phyloP scores from a whole-genome alignment of 169 alveolate genomes.

The Plasmodium yoelii region DNA sequence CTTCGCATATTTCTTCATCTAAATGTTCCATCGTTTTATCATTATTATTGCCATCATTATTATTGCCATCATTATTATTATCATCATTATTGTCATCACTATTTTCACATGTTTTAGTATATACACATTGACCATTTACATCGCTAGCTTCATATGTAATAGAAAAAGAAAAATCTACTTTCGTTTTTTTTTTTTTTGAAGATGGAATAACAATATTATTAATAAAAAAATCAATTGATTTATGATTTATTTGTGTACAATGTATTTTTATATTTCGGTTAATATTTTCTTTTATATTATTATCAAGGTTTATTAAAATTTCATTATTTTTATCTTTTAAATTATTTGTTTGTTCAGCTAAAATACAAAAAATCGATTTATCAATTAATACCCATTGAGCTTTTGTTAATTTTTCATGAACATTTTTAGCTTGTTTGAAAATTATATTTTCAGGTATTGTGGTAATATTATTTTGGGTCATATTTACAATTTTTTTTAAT shows the following conservation, averaged over 20 bases:
- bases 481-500: not conserved
- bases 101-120: not conserved
- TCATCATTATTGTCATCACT: not conserved
- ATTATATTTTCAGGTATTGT: constrained; percentile 34
- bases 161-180: constrained; percentile 56
- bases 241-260: constrained; percentile 70
- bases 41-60: too few species aligned
- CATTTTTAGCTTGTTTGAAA: constrained; percentile 68
- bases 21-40: not conserved
- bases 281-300: not conserved
- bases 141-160: constrained; percentile 33
- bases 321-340: constrained; percentile 73
- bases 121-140: not conserved
- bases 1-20: not conserved
- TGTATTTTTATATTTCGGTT: constrained; percentile 43
- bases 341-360: constrained; percentile 74
- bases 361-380: constrained; percentile 67
- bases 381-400: constrained; percentile 76
- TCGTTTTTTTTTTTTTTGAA: not conserved
- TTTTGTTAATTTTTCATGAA: constrained; percentile 39
- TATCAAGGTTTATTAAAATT: constrained; percentile 12
- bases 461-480: constrained; percentile 19
- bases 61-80: too few species aligned
- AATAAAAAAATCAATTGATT: constrained; percentile 40
- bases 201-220: constrained; percentile 32